Evolutionary conservation across 176 grass and related monocot genomes (phyloP).

Genomic region (Musa acuminata): DNA sequence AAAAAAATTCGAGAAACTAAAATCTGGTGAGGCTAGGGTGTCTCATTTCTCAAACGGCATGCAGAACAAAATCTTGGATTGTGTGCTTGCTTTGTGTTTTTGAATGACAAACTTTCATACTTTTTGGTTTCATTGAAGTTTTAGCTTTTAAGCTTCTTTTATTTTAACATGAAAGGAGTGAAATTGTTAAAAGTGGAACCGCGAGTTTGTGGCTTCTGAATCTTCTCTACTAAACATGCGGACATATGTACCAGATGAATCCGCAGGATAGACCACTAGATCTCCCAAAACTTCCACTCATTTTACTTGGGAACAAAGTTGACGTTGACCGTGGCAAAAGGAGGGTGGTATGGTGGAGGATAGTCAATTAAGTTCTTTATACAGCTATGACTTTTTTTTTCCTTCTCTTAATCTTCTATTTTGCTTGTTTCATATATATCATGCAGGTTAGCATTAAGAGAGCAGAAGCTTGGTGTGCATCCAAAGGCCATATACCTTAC

Average conservation of each 20-base stretch:
- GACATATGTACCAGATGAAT: neutral
- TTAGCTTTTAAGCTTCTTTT: too few species aligned
- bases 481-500: slow-evolving; percentile 82
- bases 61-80: too few species aligned
- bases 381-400: neutral
- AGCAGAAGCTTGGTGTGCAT: slow-evolving; percentile 73
- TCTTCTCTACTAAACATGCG: too few species aligned
- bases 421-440: neutral
- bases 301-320: slow-evolving; percentile 85
- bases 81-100: too few species aligned
- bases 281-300: slow-evolving; percentile 66
- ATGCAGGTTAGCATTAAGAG: slow-evolving; percentile 63
- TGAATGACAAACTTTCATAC: too few species aligned
- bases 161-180: too few species aligned
- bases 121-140: too few species aligned
- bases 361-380: neutral
- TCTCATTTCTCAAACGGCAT: too few species aligned
- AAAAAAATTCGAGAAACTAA: too few species aligned
- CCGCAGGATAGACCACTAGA: slow-evolving; percentile 58
- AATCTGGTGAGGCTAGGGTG: too few species aligned
- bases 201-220: too few species aligned
- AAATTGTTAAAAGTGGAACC: too few species aligned
- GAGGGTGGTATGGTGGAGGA: slow-evolving; percentile 42
- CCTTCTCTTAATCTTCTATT: neutral
- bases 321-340: slow-evolving; percentile 73